Evolutionary conservation across 352 stramenopile genomes (phyloP).

Genomic region (Phytophthora pseudosyringae): DNA sequence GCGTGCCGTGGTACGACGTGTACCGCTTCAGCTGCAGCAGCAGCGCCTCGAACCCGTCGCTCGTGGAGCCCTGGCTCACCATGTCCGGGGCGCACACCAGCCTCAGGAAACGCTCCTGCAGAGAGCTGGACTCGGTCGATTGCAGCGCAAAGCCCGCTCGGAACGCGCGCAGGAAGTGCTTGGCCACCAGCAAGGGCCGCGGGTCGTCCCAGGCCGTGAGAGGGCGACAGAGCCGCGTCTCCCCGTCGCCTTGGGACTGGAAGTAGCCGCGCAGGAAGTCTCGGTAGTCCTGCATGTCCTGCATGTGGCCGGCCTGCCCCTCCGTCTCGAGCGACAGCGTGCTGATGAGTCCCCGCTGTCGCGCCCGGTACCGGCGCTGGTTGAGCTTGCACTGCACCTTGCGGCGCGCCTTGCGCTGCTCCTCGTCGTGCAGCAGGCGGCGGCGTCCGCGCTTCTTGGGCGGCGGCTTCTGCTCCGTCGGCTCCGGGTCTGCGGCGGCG

Average conservation of each 20-base stretch:
- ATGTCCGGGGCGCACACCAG: conserved; percentile 49
- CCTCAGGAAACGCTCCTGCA: conserved; percentile 66
- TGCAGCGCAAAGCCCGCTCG: conserved; percentile 69
- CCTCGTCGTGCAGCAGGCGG: conserved; percentile 68
- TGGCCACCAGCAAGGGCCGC: conserved; percentile 46
- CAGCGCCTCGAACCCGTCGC: conserved; percentile 50
- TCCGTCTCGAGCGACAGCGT: conserved; percentile 66
- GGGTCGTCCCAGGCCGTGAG: conserved; percentile 11
- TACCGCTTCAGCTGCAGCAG: conserved; percentile 75
- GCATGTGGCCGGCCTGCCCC: conserved; percentile 49
- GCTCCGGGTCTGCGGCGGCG: neutral
- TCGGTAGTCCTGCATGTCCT: conserved; percentile 57
- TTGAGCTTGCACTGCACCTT: conserved; percentile 84
- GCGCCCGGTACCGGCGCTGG: conserved; percentile 69
- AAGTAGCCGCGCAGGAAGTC: conserved; percentile 50
- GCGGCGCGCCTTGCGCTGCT: conserved; percentile 60
- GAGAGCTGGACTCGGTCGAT: conserved; percentile 55
- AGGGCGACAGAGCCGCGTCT: neutral
- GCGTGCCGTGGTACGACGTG: conserved; percentile 69
- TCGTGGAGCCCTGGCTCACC: conserved; percentile 32
- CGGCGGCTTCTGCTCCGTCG: neutral
- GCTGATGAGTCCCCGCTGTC: conserved; percentile 67
- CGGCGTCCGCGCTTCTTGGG: conserved; percentile 47
- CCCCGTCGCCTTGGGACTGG: neutral
- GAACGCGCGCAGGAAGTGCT: conserved; percentile 64